Base-by-base conservation (phyloP, 1,284 basidiomycete species). In the Malassezia obtusa region DNA sequence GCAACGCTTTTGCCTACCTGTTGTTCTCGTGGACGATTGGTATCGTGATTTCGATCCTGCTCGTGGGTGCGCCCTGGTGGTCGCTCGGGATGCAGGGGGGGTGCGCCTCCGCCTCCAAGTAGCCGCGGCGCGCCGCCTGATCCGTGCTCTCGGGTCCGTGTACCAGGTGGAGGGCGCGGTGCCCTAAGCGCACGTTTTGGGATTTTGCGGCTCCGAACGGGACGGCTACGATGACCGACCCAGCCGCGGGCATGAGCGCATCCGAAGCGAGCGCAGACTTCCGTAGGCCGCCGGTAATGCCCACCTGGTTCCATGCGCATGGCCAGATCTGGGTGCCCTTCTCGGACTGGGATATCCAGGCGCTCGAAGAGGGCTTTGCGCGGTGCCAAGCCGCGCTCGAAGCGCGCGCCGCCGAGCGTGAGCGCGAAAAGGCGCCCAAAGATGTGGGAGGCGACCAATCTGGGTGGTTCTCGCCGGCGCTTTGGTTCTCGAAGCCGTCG, bases 31-130 rank as follows among this genome's bases (percentile, higher is more conserved):
- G 62, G 59, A 35, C 48, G 1, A 37, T 51, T 0, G 65, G 64
- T 2, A 39, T 70, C 19, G 17, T 65, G 19, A 11, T 65, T 4
- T 64, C 60, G 21, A 54, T 70, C 3, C 32, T 68, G 6, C n/a
- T 70, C 30, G 45, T 71, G 9, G 67, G 68, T 12, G 58, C 55
- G 4, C 68, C 68, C 7, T 67, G 65, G 63, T 71, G 68, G 68
- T 45, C 47, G 14, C 22, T 53, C 3, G 64, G 61, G 1, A 59
- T 63, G 59, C 59, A 64, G 21, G 62, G 65, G 2, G 48, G 61
- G 11, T 70, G 67, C 46, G 30, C 58, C n/a, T n/a, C 12, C 1
- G 14, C 30, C 6, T 45, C 8, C n/a, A 35, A 10, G 26, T 44
- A 19, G 26, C 26, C 19, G 41, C 19, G 17, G 25, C 25, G 38